Base-by-base conservation (phyloP, 257 asterid genomes). In the Anisodus acutangulus region DNA sequence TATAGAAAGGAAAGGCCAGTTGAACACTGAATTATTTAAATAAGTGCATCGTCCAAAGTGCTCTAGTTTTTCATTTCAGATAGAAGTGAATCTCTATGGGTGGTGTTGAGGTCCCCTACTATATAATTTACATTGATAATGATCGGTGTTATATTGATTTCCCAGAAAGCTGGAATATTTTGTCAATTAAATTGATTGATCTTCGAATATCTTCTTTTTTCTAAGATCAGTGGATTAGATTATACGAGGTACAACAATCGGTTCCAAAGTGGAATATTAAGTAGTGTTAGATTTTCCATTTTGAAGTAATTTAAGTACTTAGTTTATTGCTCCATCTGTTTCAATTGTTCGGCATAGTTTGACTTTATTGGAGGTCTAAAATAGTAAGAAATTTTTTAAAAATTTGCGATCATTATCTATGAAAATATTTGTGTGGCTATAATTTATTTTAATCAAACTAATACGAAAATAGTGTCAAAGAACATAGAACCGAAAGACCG, bases 81-180 rank as follows among this genome's bases (percentile, higher is more conserved):
- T 88, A 85, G 83, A 81, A 31, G 41, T 72, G 90, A 83, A 88
- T 86, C 86, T 62, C 35, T 54, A 51, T 59, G 83, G 80, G 53
- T 15, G 60, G 85, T 67, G 81, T 17, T 71, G 58, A 43, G 79
- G 79, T 45, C 79, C 58, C 51, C 16, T n/a, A 9, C 3, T 19
- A 4, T 69, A 69, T 26, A 69, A 2, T 43, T 45, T n/a, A 45
- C 17, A 9, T 39, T n/a, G 3, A 72, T 45, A 45, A 72, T 45
- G 16, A 71, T 72, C 59, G 6, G 3, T 45, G 45, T 43, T 45
- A 72, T n/a, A 72, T n/a, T 45, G 16, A 72, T 72, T 72, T 31
- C n/a, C 41, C 4, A n/a, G 7, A 72, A 45, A 45, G 80, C 2
- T 9, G 58, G 39, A 45, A 72, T 72, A 45, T 19, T 45, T 72